Percentiles rank a stretch among this genome's conserved stretches.
Evolutionary conservation across 768 basidiomycete genomes (phyloP).

Genomic region (Collybiopsis confluens): DNA sequence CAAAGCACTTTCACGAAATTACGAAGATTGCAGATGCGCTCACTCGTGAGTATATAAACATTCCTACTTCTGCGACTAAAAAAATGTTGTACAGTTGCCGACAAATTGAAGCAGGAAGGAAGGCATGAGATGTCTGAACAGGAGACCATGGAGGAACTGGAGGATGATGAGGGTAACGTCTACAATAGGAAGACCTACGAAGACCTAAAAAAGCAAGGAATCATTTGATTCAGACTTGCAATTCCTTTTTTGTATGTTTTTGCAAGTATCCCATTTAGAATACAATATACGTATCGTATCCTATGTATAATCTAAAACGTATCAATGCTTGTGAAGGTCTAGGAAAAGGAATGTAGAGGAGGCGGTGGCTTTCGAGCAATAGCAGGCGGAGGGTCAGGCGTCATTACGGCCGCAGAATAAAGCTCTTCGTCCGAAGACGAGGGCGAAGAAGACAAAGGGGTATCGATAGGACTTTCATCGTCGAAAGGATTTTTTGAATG

Average conservation of each 20-base stretch:
- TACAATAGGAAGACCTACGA: conserved; percentile 98
- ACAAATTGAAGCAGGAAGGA: conserved; percentile 97
- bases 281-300: no score
- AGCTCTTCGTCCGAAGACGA: conserved; percentile 85
- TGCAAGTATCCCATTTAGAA: no score
- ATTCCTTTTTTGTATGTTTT: neutral
- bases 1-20: conserved; percentile 99
- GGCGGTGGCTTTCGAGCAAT: conserved; percentile 1
- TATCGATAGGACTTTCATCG: conserved; percentile 43
- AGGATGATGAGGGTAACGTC: conserved; percentile 98
- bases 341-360: neutral
- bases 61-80: conserved; percentile 1
- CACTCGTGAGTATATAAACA: conserved; percentile 56
- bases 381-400: conserved; percentile 33
- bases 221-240: conserved; percentile 47
- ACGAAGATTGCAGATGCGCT: conserved; percentile 96
- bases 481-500: conserved; percentile 64
- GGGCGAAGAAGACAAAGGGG: conserved; percentile 67
- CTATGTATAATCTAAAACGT: neutral
- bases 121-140: conserved; percentile 88
- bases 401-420: conserved; percentile 68
- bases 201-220: conserved; percentile 92
- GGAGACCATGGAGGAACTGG: conserved; percentile 96
- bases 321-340: neutral
- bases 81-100: conserved; percentile 62